Evolutionary conservation across 306 rosid species (phyloP).

Genomic region (Luffa acutangula): DNA sequence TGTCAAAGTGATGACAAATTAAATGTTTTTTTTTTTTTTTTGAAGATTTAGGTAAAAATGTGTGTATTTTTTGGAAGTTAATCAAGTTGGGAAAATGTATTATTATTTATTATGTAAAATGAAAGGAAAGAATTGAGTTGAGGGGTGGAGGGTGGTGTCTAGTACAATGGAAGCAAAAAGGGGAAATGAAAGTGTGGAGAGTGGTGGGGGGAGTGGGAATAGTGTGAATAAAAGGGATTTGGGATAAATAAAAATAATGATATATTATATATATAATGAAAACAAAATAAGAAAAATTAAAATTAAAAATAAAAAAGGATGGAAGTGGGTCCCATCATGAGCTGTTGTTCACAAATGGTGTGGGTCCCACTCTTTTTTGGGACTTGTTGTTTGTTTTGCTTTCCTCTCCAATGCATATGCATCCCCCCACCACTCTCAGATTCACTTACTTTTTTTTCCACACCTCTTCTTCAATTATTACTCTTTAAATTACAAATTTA

Average conservation of each 20-base stretch:
- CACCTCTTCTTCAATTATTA: not conserved
- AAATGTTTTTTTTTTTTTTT: too few relatives aligned
- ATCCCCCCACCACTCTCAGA: not conserved
- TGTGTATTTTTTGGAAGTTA: too few relatives aligned
- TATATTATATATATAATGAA: too few relatives aligned
- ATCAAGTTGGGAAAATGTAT: not conserved
- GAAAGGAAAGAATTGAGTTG: not conserved
- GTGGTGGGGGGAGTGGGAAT: not conserved
- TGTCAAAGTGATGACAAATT: too few relatives aligned
- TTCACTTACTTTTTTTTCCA: not conserved
- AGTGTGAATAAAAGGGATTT: not conserved
- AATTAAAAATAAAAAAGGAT: not conserved
- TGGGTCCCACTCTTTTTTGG: not conserved
- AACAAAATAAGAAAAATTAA: not conserved
- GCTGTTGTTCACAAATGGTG: not conserved
- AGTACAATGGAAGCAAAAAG: not conserved
- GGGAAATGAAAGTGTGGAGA: not conserved
- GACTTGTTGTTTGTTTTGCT: slow-evolving; percentile 1
- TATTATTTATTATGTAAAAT: too few relatives aligned
- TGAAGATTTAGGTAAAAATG: too few relatives aligned
- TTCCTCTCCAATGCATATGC: not conserved
- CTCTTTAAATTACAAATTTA: not conserved
- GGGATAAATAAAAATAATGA: not conserved
- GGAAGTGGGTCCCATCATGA: not conserved
- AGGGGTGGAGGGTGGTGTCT: not conserved